These are phyloP conservation scores for Mycena galericulata DNA, from an alignment of 768 basidiomycete genomes.

Conservation along the genomic window DNA sequence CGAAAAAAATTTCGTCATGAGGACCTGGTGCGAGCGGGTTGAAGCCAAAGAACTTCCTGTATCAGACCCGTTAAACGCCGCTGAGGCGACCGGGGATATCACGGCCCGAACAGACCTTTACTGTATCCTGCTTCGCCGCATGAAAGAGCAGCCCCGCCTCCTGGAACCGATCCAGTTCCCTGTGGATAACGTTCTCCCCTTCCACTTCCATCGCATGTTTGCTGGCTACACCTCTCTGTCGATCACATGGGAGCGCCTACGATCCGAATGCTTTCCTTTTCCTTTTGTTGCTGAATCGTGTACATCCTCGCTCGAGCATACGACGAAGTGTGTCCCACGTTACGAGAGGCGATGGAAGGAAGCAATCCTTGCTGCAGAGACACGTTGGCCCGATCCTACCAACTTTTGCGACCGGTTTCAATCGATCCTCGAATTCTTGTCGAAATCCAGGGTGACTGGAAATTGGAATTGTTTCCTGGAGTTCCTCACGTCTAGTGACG, in stretches of 20 bases:
- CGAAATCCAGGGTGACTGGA: too few relatives aligned
- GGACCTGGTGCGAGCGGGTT: background rate
- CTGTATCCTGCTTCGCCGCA: background rate
- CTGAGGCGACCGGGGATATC: background rate
- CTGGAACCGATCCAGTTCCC: conserved; percentile 2
- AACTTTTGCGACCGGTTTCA: too few relatives aligned
- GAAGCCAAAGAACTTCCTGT: background rate
- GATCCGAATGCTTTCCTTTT: background rate
- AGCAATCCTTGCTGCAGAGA: background rate
- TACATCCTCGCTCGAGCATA: background rate
- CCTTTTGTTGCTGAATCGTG: background rate
- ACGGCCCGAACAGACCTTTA: background rate
- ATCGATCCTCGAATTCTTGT: too few relatives aligned
- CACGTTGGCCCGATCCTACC: too few relatives aligned
- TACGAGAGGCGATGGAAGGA: background rate
- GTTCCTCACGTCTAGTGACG: too few relatives aligned
- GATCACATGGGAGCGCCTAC: background rate
- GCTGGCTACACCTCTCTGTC: conserved; percentile 7
- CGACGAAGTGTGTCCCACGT: background rate
- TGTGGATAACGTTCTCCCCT: background rate
- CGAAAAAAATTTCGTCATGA: background rate
- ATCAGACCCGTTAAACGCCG: background rate
- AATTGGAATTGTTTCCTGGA: too few relatives aligned
- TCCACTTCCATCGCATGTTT: conserved; percentile 4
- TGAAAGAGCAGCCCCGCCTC: background rate